Base-by-base conservation (phyloP, 192 early-diverging fungal species). In the Coemansia sp. region DNA sequence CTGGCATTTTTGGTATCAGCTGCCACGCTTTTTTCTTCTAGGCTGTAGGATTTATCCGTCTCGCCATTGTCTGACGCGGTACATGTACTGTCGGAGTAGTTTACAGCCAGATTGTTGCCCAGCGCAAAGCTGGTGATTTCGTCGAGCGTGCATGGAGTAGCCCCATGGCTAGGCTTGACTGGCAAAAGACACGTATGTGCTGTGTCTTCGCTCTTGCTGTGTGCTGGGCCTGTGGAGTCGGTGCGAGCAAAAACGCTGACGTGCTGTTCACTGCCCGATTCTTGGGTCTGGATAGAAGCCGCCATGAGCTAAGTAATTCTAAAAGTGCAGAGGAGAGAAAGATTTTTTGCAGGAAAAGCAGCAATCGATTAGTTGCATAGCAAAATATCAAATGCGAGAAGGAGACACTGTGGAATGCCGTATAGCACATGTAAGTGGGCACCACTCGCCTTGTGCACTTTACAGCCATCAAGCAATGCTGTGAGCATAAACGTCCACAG, bases 81-180 rank as follows among this genome's bases (percentile, higher is more conserved):
- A 46, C 53, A 69, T 26, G 54, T 61, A 43, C 66, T 61, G 4
- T 38, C 50, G 3, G 62, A 29, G 17, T 58, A 68, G 23, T 49
- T 54, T 42, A 11, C 39, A 6, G 35, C 39, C 14, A 31, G 36
- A 5, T 26, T 39, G 19, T 53, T 50, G 17, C 54, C 49, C 21
- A 45, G 21, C 4, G 15, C 35, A 26, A 34, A 50, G 9, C 38
- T 30, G 4, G 51, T 17, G 19, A 49, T 31, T 14, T 2, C 49
- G 42, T 46, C 34, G 10, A 51, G 33, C 17, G 53, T 33, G 34
- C 19, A 33, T 14, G 57, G 51, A 2, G 58, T 41, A 1, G 9
- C 43, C 15, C 15, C 40, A 17, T 27, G 19, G 21, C 19, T 32
- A 5, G 17, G 33, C 11, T 26, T 27, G 40, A 3, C 15, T 27